These are phyloP conservation scores for Trichomonas gallinae DNA, from an alignment of 208 protist genomes.

Conservation along the genomic window DNA sequence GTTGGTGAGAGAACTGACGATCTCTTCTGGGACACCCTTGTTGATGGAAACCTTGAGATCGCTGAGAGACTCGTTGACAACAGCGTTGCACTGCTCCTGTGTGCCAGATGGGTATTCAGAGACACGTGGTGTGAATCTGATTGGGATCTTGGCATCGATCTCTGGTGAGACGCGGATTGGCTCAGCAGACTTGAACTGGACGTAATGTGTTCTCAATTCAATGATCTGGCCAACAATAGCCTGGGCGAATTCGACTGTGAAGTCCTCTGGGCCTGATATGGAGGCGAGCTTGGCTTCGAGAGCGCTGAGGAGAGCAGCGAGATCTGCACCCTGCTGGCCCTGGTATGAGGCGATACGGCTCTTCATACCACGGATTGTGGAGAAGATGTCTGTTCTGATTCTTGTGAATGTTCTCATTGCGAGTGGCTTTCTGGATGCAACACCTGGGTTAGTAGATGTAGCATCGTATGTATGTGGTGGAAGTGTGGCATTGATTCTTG, in stretches of 20 bases:
- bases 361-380: not conserved
- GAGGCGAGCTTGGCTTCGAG: not conserved
- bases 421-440: not conserved
- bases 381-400: not conserved
- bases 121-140: not conserved
- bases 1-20: not conserved
- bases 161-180: not conserved
- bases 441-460: not conserved
- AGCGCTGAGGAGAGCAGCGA: not conserved
- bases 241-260: not conserved
- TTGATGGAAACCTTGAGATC: not conserved
- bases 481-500: not conserved
- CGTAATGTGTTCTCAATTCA: not conserved
- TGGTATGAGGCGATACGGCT: not conserved
- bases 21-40: not conserved
- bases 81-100: not conserved
- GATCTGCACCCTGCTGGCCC: not conserved
- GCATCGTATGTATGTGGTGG: not conserved
- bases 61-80: not conserved
- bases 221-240: not conserved
- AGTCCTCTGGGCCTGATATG: not conserved
- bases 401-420: not conserved
- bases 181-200: not conserved
- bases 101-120: not conserved
- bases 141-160: not conserved